These are phyloP conservation scores for Coccomyxa sp. DNA, from an alignment of 139 green algal species.

Conservation along the genomic window DNA sequence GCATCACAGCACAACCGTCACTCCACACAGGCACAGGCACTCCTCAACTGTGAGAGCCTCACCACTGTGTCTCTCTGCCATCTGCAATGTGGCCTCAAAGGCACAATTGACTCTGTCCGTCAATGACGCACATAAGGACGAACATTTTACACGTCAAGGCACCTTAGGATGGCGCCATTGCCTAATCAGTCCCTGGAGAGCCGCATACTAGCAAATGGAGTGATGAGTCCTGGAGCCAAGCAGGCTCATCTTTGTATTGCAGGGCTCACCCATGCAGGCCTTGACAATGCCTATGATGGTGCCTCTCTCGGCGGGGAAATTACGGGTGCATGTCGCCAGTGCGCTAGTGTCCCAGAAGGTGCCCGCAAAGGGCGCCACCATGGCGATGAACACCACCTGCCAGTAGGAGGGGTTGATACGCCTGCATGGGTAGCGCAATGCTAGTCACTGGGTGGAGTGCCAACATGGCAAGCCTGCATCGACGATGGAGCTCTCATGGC, in stretches of 20 bases:
- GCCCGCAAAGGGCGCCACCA: conserved; percentile 40
- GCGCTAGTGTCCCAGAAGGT: conserved; percentile 58
- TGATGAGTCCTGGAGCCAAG: no score
- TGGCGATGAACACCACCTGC: conserved; percentile 18
- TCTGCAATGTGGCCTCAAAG: not conserved
- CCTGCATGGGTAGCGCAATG: not conserved
- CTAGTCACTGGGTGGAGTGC: not conserved
- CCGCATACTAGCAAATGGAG: not conserved
- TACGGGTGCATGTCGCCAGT: conserved; percentile 67
- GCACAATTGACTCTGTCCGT: not conserved
- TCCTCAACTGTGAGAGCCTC: not conserved
- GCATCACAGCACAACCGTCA: not conserved
- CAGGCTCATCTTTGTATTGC: not conserved
- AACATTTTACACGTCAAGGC: not conserved
- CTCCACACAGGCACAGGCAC: not conserved
- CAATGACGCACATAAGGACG: not conserved
- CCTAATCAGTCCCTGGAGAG: not conserved
- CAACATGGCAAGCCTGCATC: no score
- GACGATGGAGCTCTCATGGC: no score
- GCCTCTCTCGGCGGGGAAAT: conserved; percentile 69
- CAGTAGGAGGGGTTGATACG: conserved; percentile 11
- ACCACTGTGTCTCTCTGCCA: not conserved
- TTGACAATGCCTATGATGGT: conserved; percentile 74
- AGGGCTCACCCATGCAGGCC: conserved; percentile 29
- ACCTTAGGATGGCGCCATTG: not conserved